These are phyloP conservation scores for Poa annua DNA, from an alignment of 176 grass and related monocot species.

Conservation along the genomic window DNA sequence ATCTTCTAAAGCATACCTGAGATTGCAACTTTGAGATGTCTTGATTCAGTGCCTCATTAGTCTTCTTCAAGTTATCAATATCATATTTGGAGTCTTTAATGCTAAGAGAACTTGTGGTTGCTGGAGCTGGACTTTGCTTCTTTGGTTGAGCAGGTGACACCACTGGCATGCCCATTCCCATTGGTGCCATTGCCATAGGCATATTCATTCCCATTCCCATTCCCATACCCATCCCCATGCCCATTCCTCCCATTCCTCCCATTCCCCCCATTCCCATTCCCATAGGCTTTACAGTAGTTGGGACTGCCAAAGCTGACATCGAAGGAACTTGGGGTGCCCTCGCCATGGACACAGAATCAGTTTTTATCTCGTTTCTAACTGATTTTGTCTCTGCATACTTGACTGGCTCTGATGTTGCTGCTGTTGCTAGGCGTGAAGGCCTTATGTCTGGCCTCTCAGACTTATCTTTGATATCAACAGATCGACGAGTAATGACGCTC, in stretches of 20 bases:
- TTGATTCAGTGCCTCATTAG: conserved; percentile 66
- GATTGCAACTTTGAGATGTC: conserved; percentile 71
- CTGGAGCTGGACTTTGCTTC: conserved; percentile 53
- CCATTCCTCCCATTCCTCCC: conserved; percentile 35
- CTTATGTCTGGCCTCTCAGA: conserved; percentile 60
- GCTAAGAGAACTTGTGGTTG: conserved; percentile 49
- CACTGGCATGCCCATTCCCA: conserved; percentile 39
- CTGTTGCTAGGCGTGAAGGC: conserved; percentile 66
- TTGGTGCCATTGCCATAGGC: conserved; percentile 61
- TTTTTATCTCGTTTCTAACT: conserved; percentile 66
- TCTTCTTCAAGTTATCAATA: conserved; percentile 64
- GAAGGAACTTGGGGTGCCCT: conserved; percentile 70
- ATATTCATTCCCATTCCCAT: conserved; percentile 43
- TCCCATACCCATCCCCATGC: not conserved
- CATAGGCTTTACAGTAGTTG: conserved; percentile 69
- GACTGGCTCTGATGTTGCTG: conserved; percentile 52
- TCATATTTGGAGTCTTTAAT: conserved; percentile 45
- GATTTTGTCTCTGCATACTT: conserved; percentile 58
- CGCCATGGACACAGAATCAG: conserved; percentile 56
- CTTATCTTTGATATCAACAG: conserved; percentile 71
- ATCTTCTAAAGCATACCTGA: conserved; percentile 53
- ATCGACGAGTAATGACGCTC: conserved; percentile 68
- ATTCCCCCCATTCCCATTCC: conserved; percentile 41
- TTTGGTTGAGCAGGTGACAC: conserved; percentile 53
- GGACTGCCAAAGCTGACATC: conserved; percentile 59